Evolutionary conservation across 2,329 filamentous ascomycete genomes (phyloP).

Genomic region (Alternaria angustiovoidea): DNA sequence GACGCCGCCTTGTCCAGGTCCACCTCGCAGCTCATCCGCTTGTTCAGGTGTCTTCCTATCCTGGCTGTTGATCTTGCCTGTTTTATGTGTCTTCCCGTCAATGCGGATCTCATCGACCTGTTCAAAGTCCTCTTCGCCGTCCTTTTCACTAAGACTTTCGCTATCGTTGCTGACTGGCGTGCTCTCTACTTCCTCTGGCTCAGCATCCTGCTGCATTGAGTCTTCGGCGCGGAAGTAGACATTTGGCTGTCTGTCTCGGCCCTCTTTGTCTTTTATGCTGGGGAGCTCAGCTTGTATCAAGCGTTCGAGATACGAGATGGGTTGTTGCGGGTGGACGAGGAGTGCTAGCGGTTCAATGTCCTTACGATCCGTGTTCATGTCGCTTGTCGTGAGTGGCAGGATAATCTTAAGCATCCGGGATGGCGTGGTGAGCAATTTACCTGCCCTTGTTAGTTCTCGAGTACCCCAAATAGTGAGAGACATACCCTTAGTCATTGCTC

Average conservation of each 20-base stretch:
- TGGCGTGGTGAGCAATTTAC: constrained; percentile 81
- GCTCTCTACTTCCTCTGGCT: constrained; percentile 34
- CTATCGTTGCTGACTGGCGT: constrained; percentile 40
- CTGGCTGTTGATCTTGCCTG: constrained; percentile 50
- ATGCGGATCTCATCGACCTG: constrained; percentile 60
- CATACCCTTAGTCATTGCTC: constrained; percentile 71
- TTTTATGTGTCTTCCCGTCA: constrained; percentile 58
- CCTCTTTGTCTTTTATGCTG: constrained; percentile 66
- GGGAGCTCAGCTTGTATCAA: constrained; percentile 89
- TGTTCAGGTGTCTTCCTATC: constrained; percentile 41
- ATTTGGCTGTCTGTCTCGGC: constrained; percentile 73
- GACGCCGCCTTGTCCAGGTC: constrained; percentile 65
- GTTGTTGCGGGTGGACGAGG: constrained; percentile 87
- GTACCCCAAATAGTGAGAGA: not conserved
- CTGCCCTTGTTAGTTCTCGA: constrained; percentile 51
- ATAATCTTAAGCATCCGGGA: constrained; percentile 82
- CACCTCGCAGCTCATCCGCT: constrained; percentile 54
- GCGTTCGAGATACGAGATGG: constrained; percentile 86
- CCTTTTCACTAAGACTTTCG: constrained; percentile 33
- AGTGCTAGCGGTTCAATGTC: constrained; percentile 85
- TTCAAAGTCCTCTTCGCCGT: constrained; percentile 53
- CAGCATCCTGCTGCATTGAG: constrained; percentile 66
- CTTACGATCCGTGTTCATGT: constrained; percentile 68
- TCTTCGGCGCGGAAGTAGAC: constrained; percentile 85
- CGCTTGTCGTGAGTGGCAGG: constrained; percentile 72